Evolutionary conservation across 2,329 filamentous ascomycete genomes (phyloP).

Genomic region (Phialocephala sp.): DNA sequence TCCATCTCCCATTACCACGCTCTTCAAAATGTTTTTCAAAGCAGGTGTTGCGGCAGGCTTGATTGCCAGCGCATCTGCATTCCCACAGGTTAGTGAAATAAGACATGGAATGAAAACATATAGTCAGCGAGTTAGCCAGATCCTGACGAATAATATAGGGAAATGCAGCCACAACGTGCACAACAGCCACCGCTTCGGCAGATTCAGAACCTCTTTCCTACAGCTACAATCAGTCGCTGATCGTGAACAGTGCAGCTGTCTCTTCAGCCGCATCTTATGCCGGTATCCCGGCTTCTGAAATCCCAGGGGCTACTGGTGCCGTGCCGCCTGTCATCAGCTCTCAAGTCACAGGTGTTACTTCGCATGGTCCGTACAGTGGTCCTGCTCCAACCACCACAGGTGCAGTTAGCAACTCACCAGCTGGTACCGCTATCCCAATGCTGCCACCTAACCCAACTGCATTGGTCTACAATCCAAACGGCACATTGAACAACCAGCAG

Average conservation of each 20-base stretch:
- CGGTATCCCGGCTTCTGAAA: slow-evolving; percentile 35
- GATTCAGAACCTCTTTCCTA: slow-evolving; percentile 28
- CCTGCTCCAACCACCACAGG: slow-evolving; percentile 73
- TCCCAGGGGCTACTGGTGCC: slow-evolving; percentile 38
- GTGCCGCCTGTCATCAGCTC: slow-evolving; percentile 51
- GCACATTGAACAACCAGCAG: slow-evolving; percentile 67
- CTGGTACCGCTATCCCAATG: slow-evolving; percentile 62
- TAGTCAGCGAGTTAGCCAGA: slow-evolving; percentile 16
- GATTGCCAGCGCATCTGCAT: slow-evolving; percentile 28
- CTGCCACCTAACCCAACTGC: slow-evolving; percentile 65
- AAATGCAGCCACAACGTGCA: slow-evolving; percentile 1
- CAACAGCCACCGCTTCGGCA: slow-evolving; percentile 9
- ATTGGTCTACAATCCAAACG: slow-evolving; percentile 74
- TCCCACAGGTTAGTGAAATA: slow-evolving; percentile 29
- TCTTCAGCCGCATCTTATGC: slow-evolving; percentile 36
- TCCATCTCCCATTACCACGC: neutral
- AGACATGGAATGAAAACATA: slow-evolving; percentile 15
- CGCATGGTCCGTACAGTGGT: slow-evolving; percentile 72
- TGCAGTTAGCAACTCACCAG: slow-evolving; percentile 63
- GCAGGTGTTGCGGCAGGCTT: slow-evolving; percentile 30
- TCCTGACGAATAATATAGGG: slow-evolving; percentile 28
- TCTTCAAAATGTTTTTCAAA: slow-evolving; percentile 31
- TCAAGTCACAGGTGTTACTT: slow-evolving; percentile 62
- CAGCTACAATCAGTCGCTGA: slow-evolving; percentile 36
- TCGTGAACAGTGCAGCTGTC: slow-evolving; percentile 36